Percentiles rank a stretch among this genome's conserved stretches.
Evolutionary conservation across 2,329 filamentous ascomycete species (phyloP).

Genomic region (Epichloe festucae): DNA sequence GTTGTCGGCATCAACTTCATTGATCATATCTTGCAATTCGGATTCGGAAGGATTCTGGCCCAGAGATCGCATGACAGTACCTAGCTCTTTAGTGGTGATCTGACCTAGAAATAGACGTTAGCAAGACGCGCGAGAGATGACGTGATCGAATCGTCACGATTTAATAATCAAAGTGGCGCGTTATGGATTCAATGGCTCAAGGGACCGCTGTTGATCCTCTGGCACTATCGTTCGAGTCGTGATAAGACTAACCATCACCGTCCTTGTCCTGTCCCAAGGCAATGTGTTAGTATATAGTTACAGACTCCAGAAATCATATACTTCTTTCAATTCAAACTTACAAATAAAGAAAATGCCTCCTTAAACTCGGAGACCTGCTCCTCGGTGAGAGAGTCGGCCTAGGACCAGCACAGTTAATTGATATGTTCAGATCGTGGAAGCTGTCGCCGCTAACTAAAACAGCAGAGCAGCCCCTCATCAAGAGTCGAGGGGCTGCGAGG

Average conservation of each 20-base stretch:
- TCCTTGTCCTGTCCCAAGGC: slow-evolving; percentile 62
- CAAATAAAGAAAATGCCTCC: slow-evolving; percentile 99
- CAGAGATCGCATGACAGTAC: slow-evolving; percentile 81
- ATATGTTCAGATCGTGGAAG: neutral
- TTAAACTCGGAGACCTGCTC: slow-evolving; percentile 99
- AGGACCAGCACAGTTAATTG: slow-evolving; percentile 14
- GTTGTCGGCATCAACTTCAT: slow-evolving; percentile 86
- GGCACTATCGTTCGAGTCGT: neutral
- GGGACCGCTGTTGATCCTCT: neutral
- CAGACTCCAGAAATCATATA: neutral
- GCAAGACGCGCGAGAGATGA: neutral
- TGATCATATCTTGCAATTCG: slow-evolving; percentile 88
- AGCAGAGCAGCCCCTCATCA: slow-evolving; percentile 15
- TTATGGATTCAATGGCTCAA: neutral
- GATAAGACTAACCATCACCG: slow-evolving; percentile 65
- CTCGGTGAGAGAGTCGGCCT: slow-evolving; percentile 98
- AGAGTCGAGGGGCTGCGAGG: neutral
- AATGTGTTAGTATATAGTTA: slow-evolving; percentile 1
- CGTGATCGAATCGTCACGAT: neutral
- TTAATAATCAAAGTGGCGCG: neutral
- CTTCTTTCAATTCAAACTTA: slow-evolving; percentile 40
- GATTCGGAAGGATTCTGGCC: slow-evolving; percentile 85
- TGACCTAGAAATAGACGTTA: slow-evolving; percentile 43
- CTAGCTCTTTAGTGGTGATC: slow-evolving; percentile 84
- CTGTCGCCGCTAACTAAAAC: neutral